Base-by-base conservation (phyloP, 1,139 yeast genomes). In the Candida freyschussii region DNA sequence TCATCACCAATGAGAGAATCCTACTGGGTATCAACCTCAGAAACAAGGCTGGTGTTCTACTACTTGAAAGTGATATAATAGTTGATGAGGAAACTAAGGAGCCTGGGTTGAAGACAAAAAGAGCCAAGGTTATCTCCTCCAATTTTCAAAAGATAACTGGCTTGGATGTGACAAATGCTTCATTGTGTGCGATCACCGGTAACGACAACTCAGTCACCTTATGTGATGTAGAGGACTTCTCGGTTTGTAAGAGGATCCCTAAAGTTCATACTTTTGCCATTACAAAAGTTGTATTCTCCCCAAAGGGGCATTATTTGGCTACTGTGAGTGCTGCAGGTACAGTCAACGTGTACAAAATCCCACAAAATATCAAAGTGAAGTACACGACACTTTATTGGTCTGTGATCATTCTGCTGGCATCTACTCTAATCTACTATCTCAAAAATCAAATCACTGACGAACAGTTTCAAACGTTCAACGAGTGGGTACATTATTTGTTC, bases 271-370 rank as follows among this genome's bases (percentile, higher is more conserved):
- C 71, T 7, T 83, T 85, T 57, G 91, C 95, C 9, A 78, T 89
- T 33, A 89, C 96, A 0, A 69, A 75, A 31, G 73, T 85, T 9
- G 65, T 75, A 0, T 76, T 87, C 40, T 78, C 85, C 12, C 80
- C 85, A 8, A 71, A 76, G 47, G 89, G 91, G 11, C 62, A 71
- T 25, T 64, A 71, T 35, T 61, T 87, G 30, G 94, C 89, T 2
- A 74, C 89, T 12, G 82, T 79, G 0, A 81, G 95, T 29, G 94
- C 93, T 2, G 85, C 94, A 3, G 81, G 83, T 41, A 71, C 86
- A 1, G 71, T 87, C 24, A 75, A 70, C 43, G 76, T 86, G 6
- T 61, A 77, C 39, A 67, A 65, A 38, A 56, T 85, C 16, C 89
- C 93, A 4, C 59, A 59, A n/a, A 67, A 66, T 17, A 65, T 65